A percentile compares a stretch with the other conserved stretches of the same genome.
Evolutionary conservation across 441 rosid genomes (phyloP).

Genomic region (Gossypium gossypioides): DNA sequence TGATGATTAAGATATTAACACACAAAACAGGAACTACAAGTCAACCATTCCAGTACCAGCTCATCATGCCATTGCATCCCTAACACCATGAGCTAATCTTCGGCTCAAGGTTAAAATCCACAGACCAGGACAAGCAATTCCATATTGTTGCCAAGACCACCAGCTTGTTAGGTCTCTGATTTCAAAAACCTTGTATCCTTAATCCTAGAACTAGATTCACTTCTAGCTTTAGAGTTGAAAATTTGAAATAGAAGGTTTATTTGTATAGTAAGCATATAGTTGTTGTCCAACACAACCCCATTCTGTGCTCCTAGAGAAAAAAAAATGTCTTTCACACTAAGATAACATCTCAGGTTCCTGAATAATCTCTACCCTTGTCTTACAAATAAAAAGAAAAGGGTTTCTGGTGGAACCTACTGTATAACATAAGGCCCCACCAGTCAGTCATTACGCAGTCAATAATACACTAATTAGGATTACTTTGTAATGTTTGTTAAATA

Average conservation of each 20-base stretch:
- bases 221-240: too few relatives aligned
- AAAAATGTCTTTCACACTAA: background rate
- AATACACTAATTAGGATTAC: background rate
- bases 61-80: slow-evolving; percentile 12
- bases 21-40: background rate
- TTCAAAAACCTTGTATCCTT: too few relatives aligned
- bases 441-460: background rate
- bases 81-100: slow-evolving; percentile 8
- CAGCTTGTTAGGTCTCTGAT: too few relatives aligned
- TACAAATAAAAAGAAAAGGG: background rate
- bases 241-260: too few relatives aligned
- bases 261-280: too few relatives aligned
- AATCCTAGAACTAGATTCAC: too few relatives aligned
- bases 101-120: background rate
- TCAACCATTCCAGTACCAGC: slow-evolving; percentile 2
- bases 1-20: slow-evolving; percentile 1
- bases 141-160: too few relatives aligned
- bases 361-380: background rate
- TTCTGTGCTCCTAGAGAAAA: background rate
- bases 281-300: too few relatives aligned
- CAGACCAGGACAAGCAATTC: background rate
- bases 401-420: background rate
- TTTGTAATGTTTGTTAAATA: background rate
- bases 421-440: background rate
- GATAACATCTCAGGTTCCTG: slow-evolving; percentile 3